These are phyloP conservation scores for Peronosclerospora sorghi DNA, from an alignment of 352 stramenopile genomes.

Conservation along the genomic window DNA sequence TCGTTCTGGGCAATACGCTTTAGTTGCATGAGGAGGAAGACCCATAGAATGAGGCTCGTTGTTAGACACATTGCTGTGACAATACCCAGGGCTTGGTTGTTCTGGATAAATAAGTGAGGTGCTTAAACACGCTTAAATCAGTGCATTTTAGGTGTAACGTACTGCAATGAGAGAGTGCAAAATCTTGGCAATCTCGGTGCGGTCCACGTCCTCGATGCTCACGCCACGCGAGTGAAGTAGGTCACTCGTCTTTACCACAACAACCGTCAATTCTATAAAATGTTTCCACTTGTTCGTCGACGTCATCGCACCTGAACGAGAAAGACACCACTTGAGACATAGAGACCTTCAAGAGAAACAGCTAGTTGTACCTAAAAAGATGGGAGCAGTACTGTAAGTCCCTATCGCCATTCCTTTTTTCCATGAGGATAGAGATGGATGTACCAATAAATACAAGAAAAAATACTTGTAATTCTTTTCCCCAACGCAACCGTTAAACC, in stretches of 20 bases:
- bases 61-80: conserved; percentile 53
- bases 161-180: conserved; percentile 50
- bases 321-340: conserved; percentile 42
- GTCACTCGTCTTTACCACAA: conserved; percentile 21
- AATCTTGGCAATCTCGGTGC: conserved; percentile 22
- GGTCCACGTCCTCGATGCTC: conserved; percentile 9
- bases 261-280: neutral
- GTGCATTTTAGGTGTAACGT: conserved; percentile 3
- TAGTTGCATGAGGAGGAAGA: conserved; percentile 68
- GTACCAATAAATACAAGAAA: conserved; percentile 42
- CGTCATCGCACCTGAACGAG: conserved; percentile 25
- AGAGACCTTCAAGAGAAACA: conserved; percentile 41
- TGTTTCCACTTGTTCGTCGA: neutral
- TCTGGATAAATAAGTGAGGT: conserved; percentile 17
- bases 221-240: conserved; percentile 17
- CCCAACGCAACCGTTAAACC: conserved; percentile 79
- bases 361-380: conserved; percentile 26
- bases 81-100: conserved; percentile 55
- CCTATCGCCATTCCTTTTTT: neutral
- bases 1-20: conserved; percentile 59
- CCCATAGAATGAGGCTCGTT: conserved; percentile 46
- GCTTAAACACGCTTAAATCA: neutral
- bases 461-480: conserved; percentile 77
- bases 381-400: neutral
- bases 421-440: neutral